Evolutionary conservation across 352 stramenopile species (phyloP).

Genomic region (Ophiocytium majus): DNA sequence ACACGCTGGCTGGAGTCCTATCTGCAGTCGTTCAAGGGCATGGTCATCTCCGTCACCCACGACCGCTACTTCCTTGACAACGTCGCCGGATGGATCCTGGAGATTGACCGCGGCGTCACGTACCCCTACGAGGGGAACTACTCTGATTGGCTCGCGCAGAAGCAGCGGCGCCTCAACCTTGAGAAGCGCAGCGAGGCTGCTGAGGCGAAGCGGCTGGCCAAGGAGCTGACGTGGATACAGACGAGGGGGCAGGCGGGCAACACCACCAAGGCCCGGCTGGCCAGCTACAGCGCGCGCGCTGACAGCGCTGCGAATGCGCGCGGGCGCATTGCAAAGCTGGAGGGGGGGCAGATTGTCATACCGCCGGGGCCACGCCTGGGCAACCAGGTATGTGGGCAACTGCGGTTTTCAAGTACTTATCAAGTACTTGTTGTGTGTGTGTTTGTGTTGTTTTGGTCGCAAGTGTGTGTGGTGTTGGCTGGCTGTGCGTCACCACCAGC

Average conservation of each 20-base stretch:
- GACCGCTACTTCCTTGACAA: constrained; percentile 98
- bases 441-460: too few relatives aligned
- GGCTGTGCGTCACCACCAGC: too few relatives aligned
- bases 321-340: constrained; percentile 10
- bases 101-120: constrained; percentile 84
- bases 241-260: constrained; percentile 61
- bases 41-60: constrained; percentile 95
- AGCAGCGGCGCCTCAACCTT: constrained; percentile 77
- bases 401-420: too few relatives aligned
- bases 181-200: constrained; percentile 39
- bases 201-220: constrained; percentile 78
- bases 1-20: constrained; percentile 96
- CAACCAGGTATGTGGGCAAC: too few relatives aligned
- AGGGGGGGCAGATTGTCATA: constrained; percentile 61
- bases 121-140: constrained; percentile 98
- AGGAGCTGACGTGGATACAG: constrained; percentile 88
- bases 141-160: constrained; percentile 88
- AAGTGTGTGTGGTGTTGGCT: too few relatives aligned
- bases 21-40: constrained; percentile 89
- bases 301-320: not conserved
- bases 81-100: constrained; percentile 93
- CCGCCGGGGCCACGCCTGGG: constrained; percentile 81
- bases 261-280: constrained; percentile 57
- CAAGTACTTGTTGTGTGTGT: too few relatives aligned
- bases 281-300: constrained; percentile 60